Percentiles rank a stretch among this genome's conserved stretches.
Conservation (phyloP, 1,284 basidiomycete species). For the Rhodofomes roseus region DNA sequence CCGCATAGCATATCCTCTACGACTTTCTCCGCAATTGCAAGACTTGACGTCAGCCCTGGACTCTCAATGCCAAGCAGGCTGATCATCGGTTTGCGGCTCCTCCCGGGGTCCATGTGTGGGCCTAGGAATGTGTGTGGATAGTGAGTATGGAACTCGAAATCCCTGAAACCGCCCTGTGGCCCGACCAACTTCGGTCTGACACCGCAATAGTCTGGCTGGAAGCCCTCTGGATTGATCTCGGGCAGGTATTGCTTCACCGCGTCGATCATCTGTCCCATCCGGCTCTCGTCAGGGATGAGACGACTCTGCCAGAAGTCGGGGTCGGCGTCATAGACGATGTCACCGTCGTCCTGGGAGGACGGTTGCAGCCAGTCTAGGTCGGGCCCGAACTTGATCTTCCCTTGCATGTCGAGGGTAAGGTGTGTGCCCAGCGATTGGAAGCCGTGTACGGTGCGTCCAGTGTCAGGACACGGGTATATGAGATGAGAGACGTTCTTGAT, state of each 20-base stretch:
- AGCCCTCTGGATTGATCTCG: constrained; percentile 54
- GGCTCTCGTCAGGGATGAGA: constrained; percentile 65
- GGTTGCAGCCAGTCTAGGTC: constrained; percentile 86
- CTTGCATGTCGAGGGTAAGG: constrained; percentile 85
- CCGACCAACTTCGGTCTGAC: constrained; percentile 87
- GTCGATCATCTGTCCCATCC: constrained; percentile 59
- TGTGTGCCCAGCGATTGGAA: constrained; percentile 89
- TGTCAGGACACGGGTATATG: constrained; percentile 86
- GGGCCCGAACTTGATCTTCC: constrained; percentile 90
- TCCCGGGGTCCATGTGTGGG: constrained; percentile 14
- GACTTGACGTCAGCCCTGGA: constrained; percentile 70
- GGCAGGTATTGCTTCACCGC: constrained; percentile 78
- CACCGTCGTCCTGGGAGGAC: constrained; percentile 22
- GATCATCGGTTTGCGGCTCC: constrained; percentile 52
- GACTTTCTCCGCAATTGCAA: constrained; percentile 72
- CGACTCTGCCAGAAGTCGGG: constrained; percentile 77
- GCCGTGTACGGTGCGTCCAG: constrained; percentile 45
- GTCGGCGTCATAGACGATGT: constrained; percentile 38
- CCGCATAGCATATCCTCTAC: constrained; percentile 52
- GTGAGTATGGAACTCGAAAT: constrained; percentile 73
- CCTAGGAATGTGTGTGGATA: constrained; percentile 31
- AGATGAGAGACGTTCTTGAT: constrained; percentile 64
- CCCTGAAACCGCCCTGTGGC: constrained; percentile 76
- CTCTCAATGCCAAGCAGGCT: constrained; percentile 78
- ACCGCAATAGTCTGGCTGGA: constrained; percentile 89